Evolutionary conservation across 2,329 filamentous ascomycete species (phyloP).

Genomic region (Sporothrix schenckii): DNA sequence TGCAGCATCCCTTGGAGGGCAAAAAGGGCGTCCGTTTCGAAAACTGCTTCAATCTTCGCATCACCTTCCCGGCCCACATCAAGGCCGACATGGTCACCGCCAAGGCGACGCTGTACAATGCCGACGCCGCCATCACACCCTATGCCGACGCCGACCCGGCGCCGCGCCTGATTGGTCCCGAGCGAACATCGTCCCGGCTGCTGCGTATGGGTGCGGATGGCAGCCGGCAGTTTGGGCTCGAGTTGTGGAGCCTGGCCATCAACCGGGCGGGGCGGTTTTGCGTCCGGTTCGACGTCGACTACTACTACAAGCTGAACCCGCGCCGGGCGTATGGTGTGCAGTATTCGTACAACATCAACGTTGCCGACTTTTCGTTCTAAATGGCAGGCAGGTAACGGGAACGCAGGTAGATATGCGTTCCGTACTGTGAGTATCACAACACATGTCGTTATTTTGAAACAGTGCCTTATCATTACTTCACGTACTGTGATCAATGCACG

Average conservation of each 20-base stretch:
- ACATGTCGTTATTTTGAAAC: too few relatives aligned
- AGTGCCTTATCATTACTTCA: background rate
- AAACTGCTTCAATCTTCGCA: background rate
- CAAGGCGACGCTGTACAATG: background rate
- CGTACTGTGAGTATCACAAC: background rate
- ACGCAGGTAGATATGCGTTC: background rate
- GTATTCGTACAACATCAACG: background rate
- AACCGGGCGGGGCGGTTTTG: constrained; percentile 5
- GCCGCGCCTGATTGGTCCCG: background rate
- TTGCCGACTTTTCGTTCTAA: background rate
- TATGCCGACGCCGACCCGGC: background rate
- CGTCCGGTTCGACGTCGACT: constrained; percentile 1
- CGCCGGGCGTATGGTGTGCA: background rate
- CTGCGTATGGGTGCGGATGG: background rate
- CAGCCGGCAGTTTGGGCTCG: constrained; percentile 13
- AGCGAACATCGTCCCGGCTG: background rate
- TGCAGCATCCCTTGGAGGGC: constrained; percentile 3
- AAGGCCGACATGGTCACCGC: constrained; percentile 24
- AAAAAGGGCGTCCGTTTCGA: constrained; percentile 8
- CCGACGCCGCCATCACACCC: background rate
- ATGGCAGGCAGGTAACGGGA: too few relatives aligned
- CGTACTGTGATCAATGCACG: background rate
- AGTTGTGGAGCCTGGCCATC: constrained; percentile 16
- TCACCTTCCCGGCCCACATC: background rate
- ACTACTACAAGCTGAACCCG: constrained; percentile 3